Evolutionary conservation across 176 grass and related monocot species (phyloP), one percentile per base, ranked within the genome.

Genomic region (Musa itinerans): DNA sequence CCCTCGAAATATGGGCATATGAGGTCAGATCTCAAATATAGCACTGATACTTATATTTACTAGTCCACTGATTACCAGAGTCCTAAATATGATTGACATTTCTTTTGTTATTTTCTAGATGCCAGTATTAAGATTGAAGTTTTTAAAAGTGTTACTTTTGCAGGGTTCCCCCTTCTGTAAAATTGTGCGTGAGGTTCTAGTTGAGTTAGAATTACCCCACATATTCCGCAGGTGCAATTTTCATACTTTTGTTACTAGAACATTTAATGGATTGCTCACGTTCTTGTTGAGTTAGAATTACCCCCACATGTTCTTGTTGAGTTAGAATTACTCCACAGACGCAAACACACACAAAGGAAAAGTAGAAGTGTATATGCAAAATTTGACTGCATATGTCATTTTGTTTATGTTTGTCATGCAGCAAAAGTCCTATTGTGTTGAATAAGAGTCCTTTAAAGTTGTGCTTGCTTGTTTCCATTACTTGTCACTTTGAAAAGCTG

Each of bases 1-100:
- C 90, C 43, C 92, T 98, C 77, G 88, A 98, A 76, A 79, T 93
- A 71, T 98, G 94, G 94, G 82, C 90, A 76, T 98, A 93, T 70
- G 94, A 98, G 90, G 94, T 98, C 15, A 72, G 74, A 50, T n/a
- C 17, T 50, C 16, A 13, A 65, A 10, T 13, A 65, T 65, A 24
- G 23, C 24, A 26, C 2, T 25, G 12, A 3, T 26, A 26, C 62
- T 11, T 63, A 63, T 22, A 9, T 63, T n/a, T 65, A 24, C 49
- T 9, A n/a, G 2, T 69, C 15, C 17, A 70, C 15, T 70, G 15
- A 70, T 34, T 43, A 16, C 12, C 34, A 12, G 9, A 20, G 51
- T 62, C 1, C 6, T 22, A 77, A 58, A 74, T 55, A n/a, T 65
- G 9, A 22, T 10, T 52, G 11, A 23, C 58, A 15, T 53, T 77